A percentile compares a stretch with the other conserved stretches of the same genome.
Conservation (phyloP, 2,329 filamentous ascomycete genomes). For the Hypocreales sp. region DNA sequence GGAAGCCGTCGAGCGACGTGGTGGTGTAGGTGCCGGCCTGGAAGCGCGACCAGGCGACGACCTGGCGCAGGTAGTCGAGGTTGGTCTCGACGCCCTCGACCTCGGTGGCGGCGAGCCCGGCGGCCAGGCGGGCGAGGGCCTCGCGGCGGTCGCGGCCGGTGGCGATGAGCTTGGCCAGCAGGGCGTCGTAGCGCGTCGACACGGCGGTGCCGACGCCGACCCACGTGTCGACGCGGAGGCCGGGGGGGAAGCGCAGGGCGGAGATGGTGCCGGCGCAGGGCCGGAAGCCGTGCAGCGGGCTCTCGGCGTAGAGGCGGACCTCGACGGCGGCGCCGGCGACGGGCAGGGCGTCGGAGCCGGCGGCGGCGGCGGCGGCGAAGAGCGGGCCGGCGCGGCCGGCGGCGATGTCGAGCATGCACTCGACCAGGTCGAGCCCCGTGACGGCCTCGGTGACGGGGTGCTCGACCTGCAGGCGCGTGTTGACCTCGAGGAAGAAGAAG, state of each 20-base stretch:
- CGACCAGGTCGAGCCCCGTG: slow-evolving; percentile 57
- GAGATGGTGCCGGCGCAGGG: slow-evolving; percentile 45
- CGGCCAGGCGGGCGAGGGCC: slow-evolving; percentile 46
- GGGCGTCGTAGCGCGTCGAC: slow-evolving; percentile 60
- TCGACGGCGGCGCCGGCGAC: slow-evolving; percentile 19
- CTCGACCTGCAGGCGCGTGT: slow-evolving; percentile 33
- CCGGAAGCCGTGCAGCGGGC: slow-evolving; percentile 39
- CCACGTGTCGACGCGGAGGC: slow-evolving; percentile 48
- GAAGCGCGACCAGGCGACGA: slow-evolving; percentile 13
- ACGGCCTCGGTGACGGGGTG: slow-evolving; percentile 53
- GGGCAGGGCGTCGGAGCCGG: neutral
- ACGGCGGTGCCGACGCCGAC: slow-evolving; percentile 54
- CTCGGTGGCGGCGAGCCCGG: slow-evolving; percentile 36
- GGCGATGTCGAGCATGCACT: slow-evolving; percentile 24
- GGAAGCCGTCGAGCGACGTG: slow-evolving; percentile 16
- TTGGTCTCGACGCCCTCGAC: slow-evolving; percentile 19
- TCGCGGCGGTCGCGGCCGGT: slow-evolving; percentile 41
- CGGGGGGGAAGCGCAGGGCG: slow-evolving; percentile 36
- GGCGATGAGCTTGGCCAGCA: slow-evolving; percentile 63
- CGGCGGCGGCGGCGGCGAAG: too few relatives aligned
- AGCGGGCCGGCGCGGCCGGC: slow-evolving; percentile 3
- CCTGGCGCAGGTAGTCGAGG: slow-evolving; percentile 15
- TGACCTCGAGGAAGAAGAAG: slow-evolving; percentile 33
- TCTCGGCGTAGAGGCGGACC: slow-evolving; percentile 27
- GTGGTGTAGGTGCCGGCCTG: slow-evolving; percentile 14